These are phyloP conservation scores for Dendrobium huoshanense DNA, from an alignment of 106 monocot genomes.

Conservation along the genomic window DNA sequence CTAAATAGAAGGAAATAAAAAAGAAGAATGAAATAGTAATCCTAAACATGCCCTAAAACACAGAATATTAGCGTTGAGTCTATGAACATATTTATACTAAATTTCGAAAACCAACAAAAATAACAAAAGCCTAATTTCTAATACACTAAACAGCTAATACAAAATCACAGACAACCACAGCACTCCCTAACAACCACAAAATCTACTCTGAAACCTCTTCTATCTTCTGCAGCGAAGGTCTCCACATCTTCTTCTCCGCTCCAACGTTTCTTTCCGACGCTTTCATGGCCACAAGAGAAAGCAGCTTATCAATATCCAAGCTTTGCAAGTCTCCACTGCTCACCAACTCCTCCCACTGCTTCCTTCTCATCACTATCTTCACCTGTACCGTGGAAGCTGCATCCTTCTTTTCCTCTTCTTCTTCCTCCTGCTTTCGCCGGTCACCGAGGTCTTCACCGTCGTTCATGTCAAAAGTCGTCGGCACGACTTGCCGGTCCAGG, in stretches of 20 bases:
- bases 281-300: neutral
- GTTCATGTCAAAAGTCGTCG: neutral
- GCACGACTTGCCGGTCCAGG: neutral
- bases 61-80: no score
- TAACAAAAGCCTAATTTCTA: no score
- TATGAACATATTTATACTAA: no score
- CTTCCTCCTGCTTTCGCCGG: neutral
- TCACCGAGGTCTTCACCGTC: neutral
- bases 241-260: neutral
- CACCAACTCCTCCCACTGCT: constrained; percentile 8
- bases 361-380: neutral
- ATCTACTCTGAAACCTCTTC: constrained; percentile 1
- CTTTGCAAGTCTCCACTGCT: neutral
- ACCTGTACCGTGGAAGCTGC: neutral
- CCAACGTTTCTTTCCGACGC: neutral
- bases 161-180: no score
- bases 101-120: no score
- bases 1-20: no score
- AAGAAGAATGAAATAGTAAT: no score
- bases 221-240: constrained; percentile 1
- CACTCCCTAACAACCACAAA: neutral
- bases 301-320: neutral
- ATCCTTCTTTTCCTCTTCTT: neutral
- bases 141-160: no score
- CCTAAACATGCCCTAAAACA: no score